phyloP scores from a whole-genome alignment of 2,329 filamentous ascomycete genomes.

The Parascedosporium putredinis region DNA sequence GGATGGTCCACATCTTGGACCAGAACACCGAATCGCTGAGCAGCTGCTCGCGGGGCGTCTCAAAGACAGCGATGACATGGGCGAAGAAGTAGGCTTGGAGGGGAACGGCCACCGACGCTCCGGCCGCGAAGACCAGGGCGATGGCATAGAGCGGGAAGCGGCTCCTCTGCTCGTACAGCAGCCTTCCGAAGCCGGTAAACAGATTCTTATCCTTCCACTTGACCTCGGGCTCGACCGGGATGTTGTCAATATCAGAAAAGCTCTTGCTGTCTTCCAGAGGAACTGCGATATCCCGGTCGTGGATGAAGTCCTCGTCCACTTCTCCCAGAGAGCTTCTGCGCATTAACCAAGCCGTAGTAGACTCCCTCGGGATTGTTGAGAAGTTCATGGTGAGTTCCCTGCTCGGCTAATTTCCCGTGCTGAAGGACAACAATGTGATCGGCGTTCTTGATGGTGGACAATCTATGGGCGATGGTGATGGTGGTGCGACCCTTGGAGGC shows the following conservation, averaged over 20 bases:
- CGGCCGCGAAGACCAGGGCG: constrained; percentile 36
- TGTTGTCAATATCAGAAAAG: constrained; percentile 24
- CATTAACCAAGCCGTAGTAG: constrained; percentile 58
- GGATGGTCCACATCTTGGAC: constrained; percentile 54
- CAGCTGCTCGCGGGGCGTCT: constrained; percentile 21
- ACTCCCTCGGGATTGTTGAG: constrained; percentile 48
- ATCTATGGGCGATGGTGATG: constrained; percentile 63
- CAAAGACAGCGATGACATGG: constrained; percentile 40
- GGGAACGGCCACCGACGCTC: constrained; percentile 28
- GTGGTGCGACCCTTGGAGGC: constrained; percentile 56
- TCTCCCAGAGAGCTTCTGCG: constrained; percentile 48
- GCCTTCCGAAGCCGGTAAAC: constrained; percentile 41
- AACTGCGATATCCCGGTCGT: constrained; percentile 19
- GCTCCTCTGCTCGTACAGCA: constrained; percentile 45
- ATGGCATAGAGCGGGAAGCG: constrained; percentile 40
- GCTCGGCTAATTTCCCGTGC: constrained; percentile 47
- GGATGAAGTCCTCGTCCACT: constrained; percentile 16
- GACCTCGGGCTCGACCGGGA: constrained; percentile 19
- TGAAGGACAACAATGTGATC: constrained; percentile 67
- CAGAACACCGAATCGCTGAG: constrained; percentile 35
- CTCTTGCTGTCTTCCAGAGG: constrained; percentile 34
- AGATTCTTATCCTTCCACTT: constrained; percentile 31
- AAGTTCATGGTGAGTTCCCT: constrained; percentile 65
- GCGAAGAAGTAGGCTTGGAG: constrained; percentile 46
- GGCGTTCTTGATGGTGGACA: constrained; percentile 67